phyloP scores from a whole-genome alignment of 495 filamentous ascomycete genomes.

The Staphylotrichum longicolle region DNA sequence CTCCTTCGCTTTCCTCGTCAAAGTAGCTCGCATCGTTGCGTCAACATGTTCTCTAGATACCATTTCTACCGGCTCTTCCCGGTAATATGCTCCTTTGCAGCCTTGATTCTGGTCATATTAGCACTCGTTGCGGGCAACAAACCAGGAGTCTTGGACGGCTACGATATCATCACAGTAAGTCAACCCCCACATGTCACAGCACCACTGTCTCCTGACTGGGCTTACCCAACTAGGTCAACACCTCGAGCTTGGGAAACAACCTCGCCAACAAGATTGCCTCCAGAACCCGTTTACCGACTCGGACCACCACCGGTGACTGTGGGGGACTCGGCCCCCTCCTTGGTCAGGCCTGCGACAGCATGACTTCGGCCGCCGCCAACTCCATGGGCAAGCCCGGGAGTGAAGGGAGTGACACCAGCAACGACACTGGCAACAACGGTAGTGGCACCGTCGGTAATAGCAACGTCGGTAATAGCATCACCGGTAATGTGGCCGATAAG shows the following conservation, averaged over 20 bases:
- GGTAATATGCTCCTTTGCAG: conserved; percentile 37
- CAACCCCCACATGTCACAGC: no score
- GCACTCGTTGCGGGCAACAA: conserved; percentile 69
- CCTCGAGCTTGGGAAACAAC: conserved; percentile 57
- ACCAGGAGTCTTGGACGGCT: conserved; percentile 58
- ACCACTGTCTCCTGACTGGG: conserved; percentile 21
- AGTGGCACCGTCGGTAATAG: conserved; percentile 24
- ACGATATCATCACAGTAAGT: conserved; percentile 62
- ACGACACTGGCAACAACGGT: no score
- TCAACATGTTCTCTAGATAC: no score
- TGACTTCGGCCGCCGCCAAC: conserved; percentile 21
- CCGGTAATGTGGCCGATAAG: conserved; percentile 43
- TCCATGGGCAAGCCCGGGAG: no score
- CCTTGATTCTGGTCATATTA: conserved; percentile 66
- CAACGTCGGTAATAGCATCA: conserved; percentile 25
- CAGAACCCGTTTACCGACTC: conserved; percentile 10
- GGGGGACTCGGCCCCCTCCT: conserved; percentile 23
- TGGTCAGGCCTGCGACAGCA: conserved; percentile 27
- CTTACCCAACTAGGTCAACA: conserved; percentile 53
- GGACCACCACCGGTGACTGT: conserved; percentile 20
- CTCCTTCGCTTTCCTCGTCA: no score
- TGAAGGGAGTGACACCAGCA: no score
- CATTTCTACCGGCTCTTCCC: background rate
- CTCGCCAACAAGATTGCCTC: conserved; percentile 35
- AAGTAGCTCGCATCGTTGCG: no score